Evolutionary conservation across 2,329 filamentous ascomycete species (phyloP).

Genomic region (Penicillium thymicola): DNA sequence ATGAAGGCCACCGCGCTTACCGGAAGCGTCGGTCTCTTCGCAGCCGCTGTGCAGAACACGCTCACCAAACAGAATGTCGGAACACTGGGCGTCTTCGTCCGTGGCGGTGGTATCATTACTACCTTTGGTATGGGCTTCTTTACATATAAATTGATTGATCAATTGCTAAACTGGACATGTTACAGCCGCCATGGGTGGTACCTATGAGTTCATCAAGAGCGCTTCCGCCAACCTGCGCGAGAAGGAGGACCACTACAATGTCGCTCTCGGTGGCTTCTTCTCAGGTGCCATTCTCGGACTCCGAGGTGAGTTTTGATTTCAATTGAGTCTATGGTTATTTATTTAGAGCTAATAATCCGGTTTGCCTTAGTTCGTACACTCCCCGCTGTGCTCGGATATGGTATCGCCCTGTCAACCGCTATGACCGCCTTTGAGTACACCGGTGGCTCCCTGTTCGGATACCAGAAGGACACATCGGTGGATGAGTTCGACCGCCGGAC

Average conservation of each 20-base stretch:
- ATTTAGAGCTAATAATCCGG: slow-evolving; percentile 14
- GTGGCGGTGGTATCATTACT: slow-evolving; percentile 70
- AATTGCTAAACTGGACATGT: slow-evolving; percentile 9
- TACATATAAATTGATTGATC: slow-evolving; percentile 8
- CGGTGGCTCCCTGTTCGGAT: slow-evolving; percentile 59
- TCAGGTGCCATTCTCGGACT: slow-evolving; percentile 71
- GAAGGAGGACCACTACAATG: slow-evolving; percentile 76
- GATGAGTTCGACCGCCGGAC: slow-evolving; percentile 77
- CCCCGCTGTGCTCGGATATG: slow-evolving; percentile 68
- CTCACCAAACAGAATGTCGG: slow-evolving; percentile 79
- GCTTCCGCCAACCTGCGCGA: slow-evolving; percentile 81
- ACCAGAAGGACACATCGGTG: slow-evolving; percentile 54
- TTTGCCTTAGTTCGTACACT: slow-evolving; percentile 57
- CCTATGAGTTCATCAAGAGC: slow-evolving; percentile 73
- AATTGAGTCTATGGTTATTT: background rate
- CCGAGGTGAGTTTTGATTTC: slow-evolving; percentile 53
- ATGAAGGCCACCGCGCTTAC: slow-evolving; percentile 64
- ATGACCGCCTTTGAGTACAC: slow-evolving; percentile 67
- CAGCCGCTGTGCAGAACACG: slow-evolving; percentile 81
- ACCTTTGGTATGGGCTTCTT: slow-evolving; percentile 55
- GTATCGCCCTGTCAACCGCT: slow-evolving; percentile 55
- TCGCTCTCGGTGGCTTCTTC: slow-evolving; percentile 71
- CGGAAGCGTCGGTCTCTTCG: slow-evolving; percentile 64
- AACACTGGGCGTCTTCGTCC: slow-evolving; percentile 74
- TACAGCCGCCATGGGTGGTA: slow-evolving; percentile 67